These are phyloP conservation scores for Maudiozyma bulderi DNA, from an alignment of 805 yeast species.

Conservation along the genomic window DNA sequence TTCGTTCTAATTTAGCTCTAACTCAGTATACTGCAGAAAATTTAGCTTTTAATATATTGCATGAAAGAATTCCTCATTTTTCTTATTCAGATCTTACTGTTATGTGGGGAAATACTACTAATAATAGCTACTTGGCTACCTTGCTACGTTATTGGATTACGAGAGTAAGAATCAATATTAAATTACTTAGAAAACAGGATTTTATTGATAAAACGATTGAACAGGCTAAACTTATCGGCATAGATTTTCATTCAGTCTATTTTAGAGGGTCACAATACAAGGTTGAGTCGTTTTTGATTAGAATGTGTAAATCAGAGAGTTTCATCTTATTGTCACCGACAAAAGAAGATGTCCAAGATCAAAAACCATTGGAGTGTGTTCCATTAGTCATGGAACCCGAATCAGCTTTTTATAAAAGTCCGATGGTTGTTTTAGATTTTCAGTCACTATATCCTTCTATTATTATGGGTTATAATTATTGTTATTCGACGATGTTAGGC, in stretches of 20 bases:
- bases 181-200: slow-evolving; percentile 52
- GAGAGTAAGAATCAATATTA: slow-evolving; percentile 33
- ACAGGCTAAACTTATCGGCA: slow-evolving; percentile 76
- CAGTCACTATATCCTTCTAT: slow-evolving; percentile 91
- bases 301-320: slow-evolving; percentile 72
- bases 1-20: slow-evolving; percentile 54
- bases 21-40: slow-evolving; percentile 69
- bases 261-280: slow-evolving; percentile 90
- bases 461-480: slow-evolving; percentile 82
- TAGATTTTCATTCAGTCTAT: slow-evolving; percentile 80
- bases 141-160: slow-evolving; percentile 38
- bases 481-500: slow-evolving; percentile 67
- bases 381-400: slow-evolving; percentile 92
- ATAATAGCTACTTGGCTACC: slow-evolving; percentile 30
- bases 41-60: slow-evolving; percentile 57
- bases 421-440: slow-evolving; percentile 82
- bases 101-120: slow-evolving; percentile 31
- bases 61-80: slow-evolving; percentile 57
- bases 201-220: slow-evolving; percentile 64
- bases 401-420: slow-evolving; percentile 76
- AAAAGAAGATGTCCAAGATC: slow-evolving; percentile 68
- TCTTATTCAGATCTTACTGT: slow-evolving; percentile 38
- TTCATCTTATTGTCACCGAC: slow-evolving; percentile 69
- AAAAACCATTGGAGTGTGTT: slow-evolving; percentile 76
- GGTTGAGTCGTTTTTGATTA: slow-evolving; percentile 72